phyloP scores from a whole-genome alignment of 75 land plant species.

The Chamaecyparis obtusa region DNA sequence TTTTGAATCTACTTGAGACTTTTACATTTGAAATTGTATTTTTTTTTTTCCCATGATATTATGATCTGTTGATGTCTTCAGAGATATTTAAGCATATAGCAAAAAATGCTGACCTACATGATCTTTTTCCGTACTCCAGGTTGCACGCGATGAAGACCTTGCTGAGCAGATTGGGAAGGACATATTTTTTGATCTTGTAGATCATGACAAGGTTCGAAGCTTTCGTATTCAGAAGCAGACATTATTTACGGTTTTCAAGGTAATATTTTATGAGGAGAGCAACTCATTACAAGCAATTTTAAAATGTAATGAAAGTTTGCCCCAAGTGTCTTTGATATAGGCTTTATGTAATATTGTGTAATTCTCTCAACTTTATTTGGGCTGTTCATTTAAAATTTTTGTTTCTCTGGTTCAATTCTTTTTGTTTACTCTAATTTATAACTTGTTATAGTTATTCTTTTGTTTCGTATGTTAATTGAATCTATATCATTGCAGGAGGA shows the following conservation, averaged over 20 bases:
- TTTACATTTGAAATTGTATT: not conserved
- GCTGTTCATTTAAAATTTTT: not conserved
- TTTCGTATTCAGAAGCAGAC: conserved; percentile 77
- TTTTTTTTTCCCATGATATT: not conserved
- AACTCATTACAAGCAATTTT: not conserved
- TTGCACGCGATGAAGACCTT: conserved; percentile 78
- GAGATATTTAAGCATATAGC: not conserved
- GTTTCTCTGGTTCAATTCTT: not conserved
- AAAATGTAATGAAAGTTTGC: not conserved
- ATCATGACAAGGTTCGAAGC: conserved; percentile 82
- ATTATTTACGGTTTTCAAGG: conserved; percentile 69
- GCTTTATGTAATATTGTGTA: not conserved
- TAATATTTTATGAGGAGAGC: conserved; percentile 10
- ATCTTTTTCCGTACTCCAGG: conserved; percentile 35
- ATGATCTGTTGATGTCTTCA: not conserved
- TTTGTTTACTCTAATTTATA: not conserved
- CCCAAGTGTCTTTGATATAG: not conserved
- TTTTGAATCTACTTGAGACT: not conserved
- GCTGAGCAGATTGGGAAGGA: conserved; percentile 78
- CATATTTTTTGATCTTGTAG: conserved; percentile 83
- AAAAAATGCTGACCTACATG: not conserved
- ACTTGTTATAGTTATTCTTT: not conserved
- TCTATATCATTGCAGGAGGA: conserved; percentile 51
- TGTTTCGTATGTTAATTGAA: not conserved
- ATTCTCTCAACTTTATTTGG: not conserved